Base-by-base conservation (phyloP, 257 asterid species). In the Jacaranda mimosifolia region DNA sequence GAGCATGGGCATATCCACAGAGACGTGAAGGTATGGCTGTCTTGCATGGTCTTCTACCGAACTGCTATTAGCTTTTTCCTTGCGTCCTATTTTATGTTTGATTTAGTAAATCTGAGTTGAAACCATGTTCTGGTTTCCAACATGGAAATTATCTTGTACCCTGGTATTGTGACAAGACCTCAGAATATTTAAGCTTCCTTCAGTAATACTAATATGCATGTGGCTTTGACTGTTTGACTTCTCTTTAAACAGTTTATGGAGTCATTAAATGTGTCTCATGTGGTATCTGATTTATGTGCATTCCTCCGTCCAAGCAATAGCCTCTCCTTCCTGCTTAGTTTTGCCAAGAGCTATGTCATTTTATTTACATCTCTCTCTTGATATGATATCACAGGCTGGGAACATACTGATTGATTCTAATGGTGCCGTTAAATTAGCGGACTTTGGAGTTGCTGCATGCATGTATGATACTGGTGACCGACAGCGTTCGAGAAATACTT, bases 401-500 rank as follows among this genome's bases (percentile, higher is more conserved):
- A 95, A 95, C 84, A 95, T 95, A 74, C 79, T 95, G 80, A 80
- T 95, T 80, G 97, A 91, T 86, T 76, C 91, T 26, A 83, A 89
- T 80, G 98, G 98, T 48, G 70, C 87, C 9, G 82, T 93, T 79
- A 95, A 91, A 84, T 81, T 92, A 83, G 99, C 97, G 6, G 99
- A 95, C 82, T 95, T 91, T 77, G 99, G 99, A 39, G 99, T 95
- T 48, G 79, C 99, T 79, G 99, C 99, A 32, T 87, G 97, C 87
- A 91, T 93, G 97, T 92, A 85, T 87, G 99, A 93, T 68, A 75
- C 94, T 64, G 99, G 99, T 74, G 99, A 95, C 81, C 92, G 99
- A 58, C 98, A 95, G 77, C 97, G 97, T 71, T 81, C 97, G 35
- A 90, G 99, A 77, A 95, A 92, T 85, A 95, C 99, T 26, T 95